A percentile compares a stretch with the other conserved stretches of the same genome.
phyloP scores from a whole-genome alignment of 139 green algal genomes.

The Dunaliella sp. region DNA sequence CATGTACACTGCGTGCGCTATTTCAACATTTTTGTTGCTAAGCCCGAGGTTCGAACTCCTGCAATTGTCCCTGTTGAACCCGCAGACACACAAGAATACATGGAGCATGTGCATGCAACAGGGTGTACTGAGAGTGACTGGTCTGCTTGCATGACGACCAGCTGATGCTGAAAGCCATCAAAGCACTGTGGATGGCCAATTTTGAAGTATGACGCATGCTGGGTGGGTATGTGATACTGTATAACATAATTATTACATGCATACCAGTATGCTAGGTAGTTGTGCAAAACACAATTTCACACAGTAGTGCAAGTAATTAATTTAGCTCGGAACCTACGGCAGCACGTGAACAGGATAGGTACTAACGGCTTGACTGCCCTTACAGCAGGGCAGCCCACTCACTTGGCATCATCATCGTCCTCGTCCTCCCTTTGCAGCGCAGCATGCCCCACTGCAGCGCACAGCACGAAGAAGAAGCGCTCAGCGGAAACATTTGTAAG shows the following conservation, averaged over 20 bases:
- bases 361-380: no score
- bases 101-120: no score
- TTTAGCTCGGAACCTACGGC: no score
- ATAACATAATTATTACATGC: neutral
- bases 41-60: no score
- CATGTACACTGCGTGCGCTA: no score
- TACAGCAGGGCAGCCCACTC: no score
- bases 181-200: neutral
- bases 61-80: no score
- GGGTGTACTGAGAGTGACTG: no score
- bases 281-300: neutral
- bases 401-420: conserved; percentile 6
- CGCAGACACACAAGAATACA: no score
- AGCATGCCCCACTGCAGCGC: neutral
- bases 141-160: neutral
- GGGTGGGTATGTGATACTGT: no score
- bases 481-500: neutral
- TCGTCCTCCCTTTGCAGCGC: neutral
- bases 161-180: neutral
- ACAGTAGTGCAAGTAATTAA: neutral
- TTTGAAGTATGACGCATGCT: neutral
- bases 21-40: no score
- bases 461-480: neutral
- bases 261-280: neutral
- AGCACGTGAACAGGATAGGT: no score